A percentile compares a stretch with the other conserved stretches of the same genome.
phyloP scores from a whole-genome alignment of 2,329 filamentous ascomycete genomes.

The Chrysoporthe austroafricana region DNA sequence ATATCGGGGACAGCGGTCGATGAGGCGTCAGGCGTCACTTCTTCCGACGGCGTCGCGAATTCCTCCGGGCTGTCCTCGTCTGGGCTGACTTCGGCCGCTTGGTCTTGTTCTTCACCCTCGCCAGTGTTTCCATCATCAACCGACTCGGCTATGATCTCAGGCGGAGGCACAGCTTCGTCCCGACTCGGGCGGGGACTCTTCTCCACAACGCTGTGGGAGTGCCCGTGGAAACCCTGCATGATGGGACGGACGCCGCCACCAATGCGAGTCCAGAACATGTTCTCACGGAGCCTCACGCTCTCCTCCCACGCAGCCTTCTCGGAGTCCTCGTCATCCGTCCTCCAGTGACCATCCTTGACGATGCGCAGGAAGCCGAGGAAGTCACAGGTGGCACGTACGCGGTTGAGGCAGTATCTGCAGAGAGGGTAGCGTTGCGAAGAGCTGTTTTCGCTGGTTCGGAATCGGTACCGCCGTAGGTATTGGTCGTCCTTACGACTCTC shows the following conservation, averaged over 20 bases:
- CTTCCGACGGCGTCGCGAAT: conserved; percentile 24
- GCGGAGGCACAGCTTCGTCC: conserved; percentile 21
- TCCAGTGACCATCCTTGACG: conserved; percentile 90
- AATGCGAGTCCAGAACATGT: conserved; percentile 96
- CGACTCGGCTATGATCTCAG: conserved; percentile 6
- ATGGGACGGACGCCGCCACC: conserved; percentile 85
- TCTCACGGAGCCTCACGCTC: conserved; percentile 82
- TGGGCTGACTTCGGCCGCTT: neutral
- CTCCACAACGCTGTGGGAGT: conserved; percentile 32
- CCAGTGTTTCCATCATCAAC: conserved; percentile 8
- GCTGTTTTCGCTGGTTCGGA: conserved; percentile 85
- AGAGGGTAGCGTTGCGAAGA: conserved; percentile 87
- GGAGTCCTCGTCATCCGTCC: conserved; percentile 79
- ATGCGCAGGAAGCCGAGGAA: conserved; percentile 91
- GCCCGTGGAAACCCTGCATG: conserved; percentile 40
- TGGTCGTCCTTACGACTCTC: conserved; percentile 73
- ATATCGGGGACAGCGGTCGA: neutral
- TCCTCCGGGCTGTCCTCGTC: conserved; percentile 15
- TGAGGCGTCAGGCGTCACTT: conserved; percentile 3
- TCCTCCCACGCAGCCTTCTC: conserved; percentile 94
- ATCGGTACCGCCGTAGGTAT: conserved; percentile 81
- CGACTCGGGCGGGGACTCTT: conserved; percentile 34
- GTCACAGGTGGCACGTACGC: conserved; percentile 87
- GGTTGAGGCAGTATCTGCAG: conserved; percentile 83
- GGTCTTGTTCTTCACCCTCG: neutral